Conservation (phyloP, 2,329 filamentous ascomycete species). For the Trichoderma arundinaceum region DNA sequence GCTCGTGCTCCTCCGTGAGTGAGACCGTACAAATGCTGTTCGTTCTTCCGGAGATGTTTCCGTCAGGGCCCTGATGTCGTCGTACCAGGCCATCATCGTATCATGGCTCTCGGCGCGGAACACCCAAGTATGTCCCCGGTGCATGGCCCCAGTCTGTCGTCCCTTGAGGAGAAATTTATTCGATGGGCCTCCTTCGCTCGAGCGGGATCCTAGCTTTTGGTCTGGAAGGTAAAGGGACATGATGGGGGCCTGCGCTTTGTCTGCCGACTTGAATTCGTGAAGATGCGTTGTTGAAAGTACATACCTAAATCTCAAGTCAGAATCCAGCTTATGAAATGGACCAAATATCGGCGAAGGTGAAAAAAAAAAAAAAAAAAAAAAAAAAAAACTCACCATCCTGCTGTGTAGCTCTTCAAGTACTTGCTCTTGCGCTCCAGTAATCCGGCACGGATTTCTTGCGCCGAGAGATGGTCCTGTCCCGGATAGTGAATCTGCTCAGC, state of each 20-base stretch:
- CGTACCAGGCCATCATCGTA: constrained; percentile 96
- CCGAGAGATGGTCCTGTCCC: constrained; percentile 80
- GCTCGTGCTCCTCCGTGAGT: constrained; percentile 79
- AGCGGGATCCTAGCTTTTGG: constrained; percentile 93
- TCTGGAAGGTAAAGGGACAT: constrained; percentile 97
- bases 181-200: constrained; percentile 78
- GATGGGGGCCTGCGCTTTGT: constrained; percentile 86
- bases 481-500: constrained; percentile 88
- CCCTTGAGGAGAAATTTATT: constrained; percentile 99
- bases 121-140: constrained; percentile 77
- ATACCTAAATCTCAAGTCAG: constrained; percentile 64
- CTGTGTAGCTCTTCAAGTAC: constrained; percentile 95
- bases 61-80: constrained; percentile 87
- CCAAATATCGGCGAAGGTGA: neutral
- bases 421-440: constrained; percentile 98
- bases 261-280: constrained; percentile 98
- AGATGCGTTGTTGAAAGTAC: constrained; percentile 95
- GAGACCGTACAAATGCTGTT: constrained; percentile 82
- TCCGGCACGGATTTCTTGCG: constrained; percentile 85
- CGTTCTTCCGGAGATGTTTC: constrained; percentile 88
- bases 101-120: constrained; percentile 78
- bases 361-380: neutral
- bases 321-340: neutral
- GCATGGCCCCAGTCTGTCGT: constrained; percentile 89
- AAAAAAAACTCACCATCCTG: constrained; percentile 74